A percentile compares a stretch with the other conserved stretches of the same genome.
Evolutionary conservation across 345 rosid species (phyloP).

Genomic region (Citrus sp.): DNA sequence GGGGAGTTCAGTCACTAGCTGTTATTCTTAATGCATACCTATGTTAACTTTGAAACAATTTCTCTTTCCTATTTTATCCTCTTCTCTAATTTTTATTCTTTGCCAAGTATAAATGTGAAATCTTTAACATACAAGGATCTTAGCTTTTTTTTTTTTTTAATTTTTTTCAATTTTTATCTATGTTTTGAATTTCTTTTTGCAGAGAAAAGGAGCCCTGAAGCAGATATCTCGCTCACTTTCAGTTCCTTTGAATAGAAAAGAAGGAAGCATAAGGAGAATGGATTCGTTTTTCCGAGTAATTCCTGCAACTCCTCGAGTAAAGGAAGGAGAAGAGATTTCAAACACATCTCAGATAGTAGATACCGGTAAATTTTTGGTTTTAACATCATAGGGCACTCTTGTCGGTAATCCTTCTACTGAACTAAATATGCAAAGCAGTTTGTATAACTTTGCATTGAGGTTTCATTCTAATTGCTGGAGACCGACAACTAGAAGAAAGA

Average conservation of each 20-base stretch:
- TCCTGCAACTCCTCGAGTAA: slow-evolving; percentile 73
- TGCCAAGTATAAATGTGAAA: not conserved
- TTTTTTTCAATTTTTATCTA: not conserved
- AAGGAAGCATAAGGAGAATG: slow-evolving; percentile 59
- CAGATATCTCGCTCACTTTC: slow-evolving; percentile 79
- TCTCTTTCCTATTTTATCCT: not conserved
- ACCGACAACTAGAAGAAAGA: not conserved
- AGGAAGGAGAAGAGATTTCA: slow-evolving; percentile 48
- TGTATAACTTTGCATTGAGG: not conserved
- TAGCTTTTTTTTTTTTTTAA: not conserved
- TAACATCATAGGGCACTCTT: not conserved
- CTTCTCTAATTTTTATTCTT: not conserved
- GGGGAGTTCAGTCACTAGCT: not conserved
- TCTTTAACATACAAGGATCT: not conserved
- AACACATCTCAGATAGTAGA: slow-evolving; percentile 39
- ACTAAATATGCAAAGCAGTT: not conserved
- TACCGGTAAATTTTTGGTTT: slow-evolving; percentile 32
- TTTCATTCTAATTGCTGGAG: not conserved
- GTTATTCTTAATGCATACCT: not conserved
- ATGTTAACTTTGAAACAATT: not conserved
- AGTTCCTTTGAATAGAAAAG: slow-evolving; percentile 70
- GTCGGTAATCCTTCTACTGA: not conserved
- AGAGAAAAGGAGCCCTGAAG: slow-evolving; percentile 50
- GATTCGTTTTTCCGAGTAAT: slow-evolving; percentile 91
- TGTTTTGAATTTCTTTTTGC: slow-evolving; percentile 26